Conservation (phyloP, 2,329 filamentous ascomycete genomes). For the Aspergillus carbonarius region DNA sequence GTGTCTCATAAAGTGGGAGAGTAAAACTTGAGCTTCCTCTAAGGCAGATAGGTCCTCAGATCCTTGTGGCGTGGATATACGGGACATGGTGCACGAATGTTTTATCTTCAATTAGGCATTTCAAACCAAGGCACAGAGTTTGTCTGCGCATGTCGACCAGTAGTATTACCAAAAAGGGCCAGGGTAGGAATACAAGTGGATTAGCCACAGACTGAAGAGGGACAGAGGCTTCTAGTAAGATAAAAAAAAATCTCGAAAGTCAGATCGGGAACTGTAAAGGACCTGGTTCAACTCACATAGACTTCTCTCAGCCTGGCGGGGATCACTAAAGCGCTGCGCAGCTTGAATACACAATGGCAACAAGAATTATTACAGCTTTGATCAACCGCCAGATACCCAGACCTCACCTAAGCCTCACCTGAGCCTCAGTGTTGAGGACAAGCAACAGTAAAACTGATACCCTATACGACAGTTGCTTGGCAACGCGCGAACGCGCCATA, state of each 20-base stretch:
- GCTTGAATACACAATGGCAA: not conserved
- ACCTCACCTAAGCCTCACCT: not conserved
- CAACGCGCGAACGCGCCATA: not conserved
- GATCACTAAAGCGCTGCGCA: not conserved
- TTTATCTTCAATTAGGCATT: not conserved
- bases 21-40: constrained; percentile 24
- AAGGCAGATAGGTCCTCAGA: constrained; percentile 22
- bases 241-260: not conserved
- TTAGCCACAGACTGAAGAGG: no score
- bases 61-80: not conserved
- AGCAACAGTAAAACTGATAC: not conserved
- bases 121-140: not conserved
- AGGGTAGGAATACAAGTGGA: not conserved
- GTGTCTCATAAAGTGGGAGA: constrained; percentile 27
- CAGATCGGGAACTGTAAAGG: not conserved
- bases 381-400: not conserved
- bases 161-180: not conserved
- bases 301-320: not conserved
- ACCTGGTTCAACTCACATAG: not conserved
- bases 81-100: not conserved
- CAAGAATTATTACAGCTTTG: not conserved
- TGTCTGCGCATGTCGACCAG: not conserved
- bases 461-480: not conserved
- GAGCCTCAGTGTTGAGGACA: not conserved
- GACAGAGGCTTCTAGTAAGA: no score